phyloP scores from a whole-genome alignment of 2,329 filamentous ascomycete species.

The Dactylonectria estremocensis region DNA sequence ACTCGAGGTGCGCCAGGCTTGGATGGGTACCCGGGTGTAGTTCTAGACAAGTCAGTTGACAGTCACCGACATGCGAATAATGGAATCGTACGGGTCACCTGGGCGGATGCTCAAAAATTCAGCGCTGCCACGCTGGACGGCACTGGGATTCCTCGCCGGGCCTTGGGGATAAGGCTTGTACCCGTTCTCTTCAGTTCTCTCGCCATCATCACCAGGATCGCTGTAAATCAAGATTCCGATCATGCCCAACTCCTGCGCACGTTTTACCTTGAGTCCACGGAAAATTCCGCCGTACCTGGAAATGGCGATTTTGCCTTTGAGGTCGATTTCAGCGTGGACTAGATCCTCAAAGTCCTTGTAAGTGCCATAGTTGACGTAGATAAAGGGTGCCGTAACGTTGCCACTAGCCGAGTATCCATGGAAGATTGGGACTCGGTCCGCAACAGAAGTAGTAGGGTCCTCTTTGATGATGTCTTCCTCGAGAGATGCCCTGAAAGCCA shows the following conservation, averaged over 20 bases:
- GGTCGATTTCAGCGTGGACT: constrained; percentile 78
- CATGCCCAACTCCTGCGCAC: constrained; percentile 92
- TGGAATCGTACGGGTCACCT: constrained; percentile 74
- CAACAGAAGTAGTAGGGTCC: constrained; percentile 82
- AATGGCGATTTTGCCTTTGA: constrained; percentile 89
- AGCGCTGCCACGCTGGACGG: constrained; percentile 90
- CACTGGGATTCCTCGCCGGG: constrained; percentile 88
- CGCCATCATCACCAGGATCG: constrained; percentile 91
- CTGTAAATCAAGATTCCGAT: constrained; percentile 87
- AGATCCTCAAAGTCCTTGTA: constrained; percentile 90
- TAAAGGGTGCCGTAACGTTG: constrained; percentile 89
- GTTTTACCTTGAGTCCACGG: constrained; percentile 92
- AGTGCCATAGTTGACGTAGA: constrained; percentile 94
- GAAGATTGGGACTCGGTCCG: constrained; percentile 87
- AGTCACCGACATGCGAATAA: neutral
- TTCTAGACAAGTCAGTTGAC: constrained; percentile 58
- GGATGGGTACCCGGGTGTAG: constrained; percentile 93
- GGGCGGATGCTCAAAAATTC: constrained; percentile 81
- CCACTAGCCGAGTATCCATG: constrained; percentile 95
- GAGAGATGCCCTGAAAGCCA: constrained; percentile 84
- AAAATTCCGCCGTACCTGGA: constrained; percentile 90
- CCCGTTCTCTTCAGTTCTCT: constrained; percentile 86
- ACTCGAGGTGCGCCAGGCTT: constrained; percentile 88
- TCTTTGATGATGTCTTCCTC: constrained; percentile 89
- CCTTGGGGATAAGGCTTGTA: constrained; percentile 86